These are phyloP conservation scores for Tulasnella sp. DNA, from an alignment of 768 basidiomycete species.

Conservation along the genomic window DNA sequence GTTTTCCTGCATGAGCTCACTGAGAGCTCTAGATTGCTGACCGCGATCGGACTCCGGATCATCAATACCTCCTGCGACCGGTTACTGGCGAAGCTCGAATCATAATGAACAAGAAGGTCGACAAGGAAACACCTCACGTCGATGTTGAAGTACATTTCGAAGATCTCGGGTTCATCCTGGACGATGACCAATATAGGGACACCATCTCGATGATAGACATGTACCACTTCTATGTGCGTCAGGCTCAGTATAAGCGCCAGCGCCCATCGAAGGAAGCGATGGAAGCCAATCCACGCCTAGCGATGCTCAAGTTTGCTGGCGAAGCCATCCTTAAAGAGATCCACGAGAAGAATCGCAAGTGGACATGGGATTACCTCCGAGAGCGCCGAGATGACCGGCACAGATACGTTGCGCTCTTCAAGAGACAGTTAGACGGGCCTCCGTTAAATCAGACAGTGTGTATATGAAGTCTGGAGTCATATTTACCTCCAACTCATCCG, in stretches of 20 bases:
- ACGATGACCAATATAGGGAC: constrained; percentile 91
- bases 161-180: constrained; percentile 84
- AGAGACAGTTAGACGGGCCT: constrained; percentile 50
- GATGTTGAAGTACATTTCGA: constrained; percentile 84
- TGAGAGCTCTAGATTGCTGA: constrained; percentile 38
- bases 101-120: constrained; percentile 68
- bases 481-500: constrained; percentile 25
- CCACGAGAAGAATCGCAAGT: constrained; percentile 68
- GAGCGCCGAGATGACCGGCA: constrained; percentile 82
- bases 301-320: constrained; percentile 67
- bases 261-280: constrained; percentile 57
- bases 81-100: constrained; percentile 90
- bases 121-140: constrained; percentile 66
- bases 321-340: constrained; percentile 74
- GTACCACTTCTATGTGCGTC: constrained; percentile 89
- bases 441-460: constrained; percentile 39
- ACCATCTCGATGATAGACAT: constrained; percentile 87
- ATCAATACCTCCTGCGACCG: constrained; percentile 92
- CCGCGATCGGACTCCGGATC: constrained; percentile 39
- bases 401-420: constrained; percentile 74
- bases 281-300: constrained; percentile 46
- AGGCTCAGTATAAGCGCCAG: constrained; percentile 70
- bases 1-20: neutral
- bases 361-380: constrained; percentile 88
- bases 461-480: constrained; percentile 9